Base-by-base conservation (phyloP, 2,329 filamentous ascomycete genomes). In the Pyricularia sp. region DNA sequence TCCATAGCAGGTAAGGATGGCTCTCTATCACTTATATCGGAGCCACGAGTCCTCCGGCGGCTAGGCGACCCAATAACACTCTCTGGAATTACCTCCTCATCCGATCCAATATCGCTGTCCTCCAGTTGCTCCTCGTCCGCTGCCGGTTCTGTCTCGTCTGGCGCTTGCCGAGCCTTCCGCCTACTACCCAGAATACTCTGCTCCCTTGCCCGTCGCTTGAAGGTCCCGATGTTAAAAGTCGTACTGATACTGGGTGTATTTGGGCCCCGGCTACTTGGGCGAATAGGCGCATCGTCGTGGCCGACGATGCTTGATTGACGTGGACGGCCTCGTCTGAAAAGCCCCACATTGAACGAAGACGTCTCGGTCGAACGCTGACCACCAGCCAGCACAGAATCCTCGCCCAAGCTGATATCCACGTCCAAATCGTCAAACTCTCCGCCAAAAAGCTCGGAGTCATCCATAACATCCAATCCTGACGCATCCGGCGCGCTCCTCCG, bases 181-280 rank as follows among this genome's bases (percentile, higher is more conserved):
- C 80, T 80, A 0, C 84, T 84, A 5, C 85, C 84, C 61, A 90
- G 76, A 68, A 90, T 89, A 75, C 87, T 90, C 2, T 86, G 86
- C 74, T 90, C 86, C 64, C 87, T 80, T 23, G 81, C 80, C 64
- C 87, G 82, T 58, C 86, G 80, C 74, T 81, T 84, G 76, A 90
- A 90, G 5, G 81, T 77, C 17, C 85, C 86, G 67, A 89, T 82
- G 69, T 85, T 88, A 73, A 86, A 81, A 0, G 81, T 81, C 0
- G 82, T 81, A 72, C 82, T 82, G 64, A 86, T 77, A 61, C 80
- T 79, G 0, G 83, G 81, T 1, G 82, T 85, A 67, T 78, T 81
- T 17, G 79, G 78, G 5, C 81, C 80, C 25, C 83, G 78, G 75
- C 84, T 86, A 76, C 83, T 85, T 2, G 84, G 84, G 58, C 84